Conservation (phyloP, 352 stramenopile species). For the Globisporangium apiculatum region DNA sequence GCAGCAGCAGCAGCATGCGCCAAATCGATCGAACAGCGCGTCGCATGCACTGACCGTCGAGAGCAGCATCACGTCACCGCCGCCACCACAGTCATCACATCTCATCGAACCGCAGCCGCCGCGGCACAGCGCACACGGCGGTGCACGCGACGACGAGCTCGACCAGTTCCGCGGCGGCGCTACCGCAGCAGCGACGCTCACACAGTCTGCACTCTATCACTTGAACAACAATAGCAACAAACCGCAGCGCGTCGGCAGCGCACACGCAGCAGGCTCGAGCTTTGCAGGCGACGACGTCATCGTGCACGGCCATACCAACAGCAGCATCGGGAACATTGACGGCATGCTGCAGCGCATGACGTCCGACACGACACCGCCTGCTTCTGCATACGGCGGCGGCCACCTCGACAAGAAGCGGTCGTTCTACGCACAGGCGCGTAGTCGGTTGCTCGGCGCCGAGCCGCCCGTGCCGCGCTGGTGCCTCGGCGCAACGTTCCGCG, state of each 20-base stretch:
- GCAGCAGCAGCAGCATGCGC: neutral
- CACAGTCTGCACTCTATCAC: constrained; percentile 4
- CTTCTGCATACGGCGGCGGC: neutral
- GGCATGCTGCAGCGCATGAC: constrained; percentile 5
- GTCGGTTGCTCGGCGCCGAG: constrained; percentile 33
- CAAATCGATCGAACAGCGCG: neutral
- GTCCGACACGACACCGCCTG: constrained; percentile 6
- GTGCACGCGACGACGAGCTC: constrained; percentile 10
- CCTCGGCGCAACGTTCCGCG: constrained; percentile 44
- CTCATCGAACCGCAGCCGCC: neutral
- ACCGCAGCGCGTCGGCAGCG: neutral
- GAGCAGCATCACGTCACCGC: constrained; percentile 7
- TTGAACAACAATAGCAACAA: constrained; percentile 3
- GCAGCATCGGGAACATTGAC: constrained; percentile 1
- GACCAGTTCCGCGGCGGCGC: constrained; percentile 6
- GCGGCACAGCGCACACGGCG: constrained; percentile 7
- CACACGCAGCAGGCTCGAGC: constrained; percentile 1
- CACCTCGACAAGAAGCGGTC: constrained; percentile 44
- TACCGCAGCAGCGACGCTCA: constrained; percentile 1
- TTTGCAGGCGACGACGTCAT: constrained; percentile 3
- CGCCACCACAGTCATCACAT: neutral
- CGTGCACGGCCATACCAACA: neutral
- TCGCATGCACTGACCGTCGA: constrained; percentile 8
- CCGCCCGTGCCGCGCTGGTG: constrained; percentile 47
- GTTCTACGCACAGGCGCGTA: constrained; percentile 31